Percentiles rank a stretch among this genome's conserved stretches.
Evolutionary conservation across 805 yeast species (phyloP).

Genomic region (Nakazawaea populi): DNA sequence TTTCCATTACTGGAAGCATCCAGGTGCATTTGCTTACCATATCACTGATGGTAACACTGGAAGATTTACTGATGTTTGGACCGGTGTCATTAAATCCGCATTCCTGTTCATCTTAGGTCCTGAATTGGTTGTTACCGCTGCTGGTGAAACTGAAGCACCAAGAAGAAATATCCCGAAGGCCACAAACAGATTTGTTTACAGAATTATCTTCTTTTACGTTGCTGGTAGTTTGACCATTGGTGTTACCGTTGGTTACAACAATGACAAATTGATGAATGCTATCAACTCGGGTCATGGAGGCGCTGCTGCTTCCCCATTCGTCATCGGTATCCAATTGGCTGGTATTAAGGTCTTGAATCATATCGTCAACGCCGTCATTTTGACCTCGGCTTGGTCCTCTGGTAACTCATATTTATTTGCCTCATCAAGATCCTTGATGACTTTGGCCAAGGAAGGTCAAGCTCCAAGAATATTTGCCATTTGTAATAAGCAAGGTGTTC

Average conservation of each 20-base stretch:
- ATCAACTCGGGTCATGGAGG: slow-evolving; percentile 42
- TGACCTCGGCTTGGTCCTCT: slow-evolving; percentile 33
- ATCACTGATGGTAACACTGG: slow-evolving; percentile 50
- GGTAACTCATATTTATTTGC: slow-evolving; percentile 51
- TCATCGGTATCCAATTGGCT: slow-evolving; percentile 72
- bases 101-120: slow-evolving; percentile 49
- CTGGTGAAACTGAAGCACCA: slow-evolving; percentile 27
- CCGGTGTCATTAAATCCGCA: slow-evolving; percentile 57
- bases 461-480: slow-evolving; percentile 48
- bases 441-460: slow-evolving; percentile 53
- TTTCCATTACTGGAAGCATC: slow-evolving; percentile 33
- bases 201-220: slow-evolving; percentile 26
- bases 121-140: slow-evolving; percentile 24
- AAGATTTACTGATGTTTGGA: slow-evolving; percentile 57
- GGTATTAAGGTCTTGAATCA: slow-evolving; percentile 65
- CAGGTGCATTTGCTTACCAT: slow-evolving; percentile 44
- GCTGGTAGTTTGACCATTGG: slow-evolving; percentile 36
- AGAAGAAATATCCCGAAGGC: slow-evolving; percentile 27
- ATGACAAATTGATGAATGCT: slow-evolving; percentile 34
- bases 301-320: slow-evolving; percentile 84
- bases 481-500: slow-evolving; percentile 51
- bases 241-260: slow-evolving; percentile 39
- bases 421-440: slow-evolving; percentile 47
- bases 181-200: slow-evolving; percentile 23
- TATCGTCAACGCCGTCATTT: slow-evolving; percentile 70